Conservation (phyloP, 139 green algal species). For the Chlamydomonas eustigma region DNA sequence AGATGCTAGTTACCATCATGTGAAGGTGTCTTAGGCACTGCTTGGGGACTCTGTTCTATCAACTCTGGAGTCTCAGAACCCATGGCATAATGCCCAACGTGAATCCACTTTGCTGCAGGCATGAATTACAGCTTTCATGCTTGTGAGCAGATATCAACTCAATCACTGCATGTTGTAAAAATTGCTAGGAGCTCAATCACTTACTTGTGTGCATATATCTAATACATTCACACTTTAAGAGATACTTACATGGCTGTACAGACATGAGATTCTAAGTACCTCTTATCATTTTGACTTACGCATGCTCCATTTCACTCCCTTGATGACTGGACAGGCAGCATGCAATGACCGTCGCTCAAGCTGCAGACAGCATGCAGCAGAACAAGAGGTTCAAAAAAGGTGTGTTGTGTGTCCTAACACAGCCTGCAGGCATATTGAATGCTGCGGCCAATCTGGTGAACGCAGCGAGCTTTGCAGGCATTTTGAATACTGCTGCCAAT, state of each 20-base stretch:
- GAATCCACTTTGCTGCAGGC: neutral
- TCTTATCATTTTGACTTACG: neutral
- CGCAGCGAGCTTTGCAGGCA: too few relatives aligned
- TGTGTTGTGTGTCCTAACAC: neutral
- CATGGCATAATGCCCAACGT: neutral
- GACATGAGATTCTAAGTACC: neutral
- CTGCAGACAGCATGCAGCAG: neutral
- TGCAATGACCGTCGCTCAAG: slow-evolving; percentile 53
- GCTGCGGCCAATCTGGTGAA: neutral
- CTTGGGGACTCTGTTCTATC: too few relatives aligned
- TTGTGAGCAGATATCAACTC: neutral
- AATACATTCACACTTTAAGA: neutral
- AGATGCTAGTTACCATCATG: neutral
- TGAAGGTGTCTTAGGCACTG: too few relatives aligned
- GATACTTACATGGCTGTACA: neutral
- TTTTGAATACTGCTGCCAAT: too few relatives aligned
- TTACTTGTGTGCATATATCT: neutral
- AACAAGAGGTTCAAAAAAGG: neutral
- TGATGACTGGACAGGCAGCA: slow-evolving; percentile 60
- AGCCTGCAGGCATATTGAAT: neutral
- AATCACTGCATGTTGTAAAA: neutral
- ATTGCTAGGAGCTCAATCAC: neutral
- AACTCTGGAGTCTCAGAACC: too few relatives aligned
- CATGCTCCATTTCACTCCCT: slow-evolving; percentile 47
- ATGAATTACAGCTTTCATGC: neutral